Evolutionary conservation across 495 filamentous ascomycete genomes (phyloP).

Genomic region (Hypoxylon crocopeplum): DNA sequence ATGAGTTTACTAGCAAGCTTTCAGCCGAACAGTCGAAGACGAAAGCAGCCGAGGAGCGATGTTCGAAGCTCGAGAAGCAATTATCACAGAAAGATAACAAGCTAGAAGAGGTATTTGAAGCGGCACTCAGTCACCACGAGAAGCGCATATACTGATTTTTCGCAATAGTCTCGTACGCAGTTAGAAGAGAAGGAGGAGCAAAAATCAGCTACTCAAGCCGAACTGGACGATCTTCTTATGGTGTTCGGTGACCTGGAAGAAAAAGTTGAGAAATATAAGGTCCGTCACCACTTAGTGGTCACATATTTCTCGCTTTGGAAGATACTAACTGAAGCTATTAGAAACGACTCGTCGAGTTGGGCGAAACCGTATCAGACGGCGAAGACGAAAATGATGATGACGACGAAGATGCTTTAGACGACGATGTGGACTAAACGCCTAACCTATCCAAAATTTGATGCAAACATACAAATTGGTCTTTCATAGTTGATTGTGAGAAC

Average conservation of each 20-base stretch:
- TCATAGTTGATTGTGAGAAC: background rate
- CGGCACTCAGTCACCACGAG: conserved; percentile 18
- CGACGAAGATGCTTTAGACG: conserved; percentile 57
- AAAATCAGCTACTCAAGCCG: conserved; percentile 66
- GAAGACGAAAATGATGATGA: conserved; percentile 75
- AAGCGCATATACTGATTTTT: conserved; percentile 11
- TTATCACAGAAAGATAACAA: conserved; percentile 36
- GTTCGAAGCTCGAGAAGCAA: conserved; percentile 35
- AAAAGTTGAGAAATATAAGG: conserved; percentile 81
- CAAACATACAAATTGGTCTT: too few relatives aligned
- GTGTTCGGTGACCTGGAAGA: conserved; percentile 91
- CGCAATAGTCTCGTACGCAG: conserved; percentile 44
- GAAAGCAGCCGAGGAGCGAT: conserved; percentile 33
- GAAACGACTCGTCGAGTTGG: conserved; percentile 76
- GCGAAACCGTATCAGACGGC: conserved; percentile 76
- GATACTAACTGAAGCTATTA: conserved; percentile 44
- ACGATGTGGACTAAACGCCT: conserved; percentile 30
- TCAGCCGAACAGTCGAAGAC: conserved; percentile 49
- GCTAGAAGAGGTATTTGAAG: conserved; percentile 33
- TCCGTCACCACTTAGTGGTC: conserved; percentile 46
- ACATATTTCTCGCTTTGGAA: background rate
- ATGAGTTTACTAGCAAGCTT: conserved; percentile 59
- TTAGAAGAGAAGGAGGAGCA: conserved; percentile 67
- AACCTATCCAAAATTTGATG: too few relatives aligned
- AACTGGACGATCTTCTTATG: conserved; percentile 85